Evolutionary conservation across 164 flowering plant species (phyloP).

Genomic region (Protea cynaroides): DNA sequence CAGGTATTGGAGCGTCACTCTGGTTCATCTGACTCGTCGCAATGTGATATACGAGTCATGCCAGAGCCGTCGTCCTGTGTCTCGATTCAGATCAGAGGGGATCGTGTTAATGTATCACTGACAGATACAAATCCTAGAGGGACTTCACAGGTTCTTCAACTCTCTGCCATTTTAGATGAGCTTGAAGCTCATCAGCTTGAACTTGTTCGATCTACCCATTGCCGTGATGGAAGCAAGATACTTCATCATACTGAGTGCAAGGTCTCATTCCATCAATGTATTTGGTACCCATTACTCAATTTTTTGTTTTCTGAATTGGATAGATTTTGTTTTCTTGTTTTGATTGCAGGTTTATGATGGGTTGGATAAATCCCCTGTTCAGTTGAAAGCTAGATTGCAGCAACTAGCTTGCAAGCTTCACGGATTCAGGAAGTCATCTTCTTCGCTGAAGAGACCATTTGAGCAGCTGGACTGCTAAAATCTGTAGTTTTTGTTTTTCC

Average conservation of each 20-base stretch:
- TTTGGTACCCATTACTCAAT: not conserved
- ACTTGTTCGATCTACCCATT: constrained; percentile 21
- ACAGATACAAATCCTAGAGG: constrained; percentile 11
- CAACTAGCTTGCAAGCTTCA: constrained; percentile 25
- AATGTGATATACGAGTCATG: constrained; percentile 22
- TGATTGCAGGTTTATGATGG: constrained; percentile 19
- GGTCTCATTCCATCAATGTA: constrained; percentile 8
- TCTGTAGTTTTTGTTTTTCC: too few relatives aligned
- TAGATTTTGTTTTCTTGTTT: not conserved
- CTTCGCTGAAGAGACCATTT: constrained; percentile 21
- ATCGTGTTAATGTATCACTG: constrained; percentile 26
- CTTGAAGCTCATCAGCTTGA: constrained; percentile 24
- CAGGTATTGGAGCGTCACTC: constrained; percentile 7
- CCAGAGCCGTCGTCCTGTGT: constrained; percentile 24
- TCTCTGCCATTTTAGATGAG: constrained; percentile 23
- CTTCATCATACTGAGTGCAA: constrained; percentile 29
- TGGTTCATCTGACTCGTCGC: constrained; percentile 7
- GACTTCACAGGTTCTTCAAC: constrained; percentile 9
- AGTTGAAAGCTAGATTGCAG: constrained; percentile 21
- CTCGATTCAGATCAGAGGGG: constrained; percentile 24
- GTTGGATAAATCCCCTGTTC: constrained; percentile 20
- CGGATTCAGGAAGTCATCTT: constrained; percentile 16
- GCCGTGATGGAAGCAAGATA: constrained; percentile 25
- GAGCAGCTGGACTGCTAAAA: constrained; percentile 15
- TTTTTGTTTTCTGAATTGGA: not conserved